Base-by-base conservation (phyloP, 768 basidiomycete genomes). In the Boletus rex-veris region DNA sequence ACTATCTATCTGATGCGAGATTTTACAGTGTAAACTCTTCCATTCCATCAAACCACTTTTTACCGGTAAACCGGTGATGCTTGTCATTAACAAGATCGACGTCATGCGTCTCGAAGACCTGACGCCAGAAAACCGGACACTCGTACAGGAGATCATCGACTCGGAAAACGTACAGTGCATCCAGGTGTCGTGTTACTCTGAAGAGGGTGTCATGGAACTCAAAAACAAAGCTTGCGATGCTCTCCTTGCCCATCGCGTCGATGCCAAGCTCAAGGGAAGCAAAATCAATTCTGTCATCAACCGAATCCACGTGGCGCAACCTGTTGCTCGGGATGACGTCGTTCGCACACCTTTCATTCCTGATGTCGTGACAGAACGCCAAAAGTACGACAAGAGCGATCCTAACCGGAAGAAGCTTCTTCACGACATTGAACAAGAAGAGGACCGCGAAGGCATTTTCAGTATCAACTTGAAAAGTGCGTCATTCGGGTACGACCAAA, bases 21-120 rank as follows among this genome's bases (percentile, higher is more conserved):
- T 8, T 40, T 11, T 28, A 15, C 64, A 98, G 90, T 97, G 94
- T 80, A 90, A 97, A 78, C 85, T 98, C 59, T 98, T 95, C 84
- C 91, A 98, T 71, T 98, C 97, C 46, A 98, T 99, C 76, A 98
- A 98, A 74, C 97, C 97, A 37, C 83, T 99, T 45, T 99, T 99
- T 74, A 77, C 80, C 48, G 88, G 88, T 70, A 98, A 98, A 73
- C 96, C 95, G 39, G 90, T 88, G 43, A 64, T 99, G 53, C 85
- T 99, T 35, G 95, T 98, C 63, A 86, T 98, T 73, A 99, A 99
- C 83, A 99, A 99, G 81, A 86, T 94, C 62, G 97, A 99, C 67
- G 86, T 98, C 54, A 88, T 77, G 63, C 86, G 93, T 45, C 82
- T 95, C 26, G 88, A 90, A 39, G 93, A 98, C 64, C 81, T 98